Evolutionary conservation across 106 monocot genomes (phyloP), one percentile per base, ranked within the genome.

Genomic region (Phalaenopsis aphrodite): DNA sequence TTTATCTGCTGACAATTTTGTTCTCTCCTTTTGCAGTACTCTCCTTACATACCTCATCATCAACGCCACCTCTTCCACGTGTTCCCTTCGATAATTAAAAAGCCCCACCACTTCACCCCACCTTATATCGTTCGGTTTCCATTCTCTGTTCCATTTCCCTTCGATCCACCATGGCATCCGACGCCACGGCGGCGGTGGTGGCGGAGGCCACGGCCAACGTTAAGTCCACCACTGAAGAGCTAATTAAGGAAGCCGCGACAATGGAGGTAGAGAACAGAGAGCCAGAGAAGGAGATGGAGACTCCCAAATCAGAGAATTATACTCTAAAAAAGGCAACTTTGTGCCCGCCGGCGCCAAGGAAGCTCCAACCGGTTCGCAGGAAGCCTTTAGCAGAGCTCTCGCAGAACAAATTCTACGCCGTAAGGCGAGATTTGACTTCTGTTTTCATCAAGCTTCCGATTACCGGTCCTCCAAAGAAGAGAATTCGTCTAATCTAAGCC

Each of bases 341-440:
- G n/a, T 84, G 79, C 67, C 84, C 84, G 49, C 84, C 84, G 24
- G 80, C 84, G 4, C 84, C 84, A 3, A 75, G 42, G 41, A 84
- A 84, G 76, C 75, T 75, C 14, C 65, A 79, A 8, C 76, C 80
- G 7, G 49, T 57, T 75, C 79, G 80, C 41, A 84, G 75, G 72
- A 74, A 74, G 42, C 15, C 74, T 19, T n/a, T 74, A 43, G 41
- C 55, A 7, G 46, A 42, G n/a, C 49, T 75, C 11, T n/a, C 61
- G 65, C 24, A 45, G 19, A 38, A n/a, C 24, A 1, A 11, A 5
- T 75, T 52, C 67, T 19, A 19, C 55, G 30, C 46, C 11, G 84
- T 76, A 9, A 75, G 65, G 41, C 36, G 64, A n/a, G 80, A 84
- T 19, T 78, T 84, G 24, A 11, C 67, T 4, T 12, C 64, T 3